A percentile compares a stretch with the other conserved stretches of the same genome.
phyloP scores from a whole-genome alignment of 441 rosid species.

The Populus hybrid region DNA sequence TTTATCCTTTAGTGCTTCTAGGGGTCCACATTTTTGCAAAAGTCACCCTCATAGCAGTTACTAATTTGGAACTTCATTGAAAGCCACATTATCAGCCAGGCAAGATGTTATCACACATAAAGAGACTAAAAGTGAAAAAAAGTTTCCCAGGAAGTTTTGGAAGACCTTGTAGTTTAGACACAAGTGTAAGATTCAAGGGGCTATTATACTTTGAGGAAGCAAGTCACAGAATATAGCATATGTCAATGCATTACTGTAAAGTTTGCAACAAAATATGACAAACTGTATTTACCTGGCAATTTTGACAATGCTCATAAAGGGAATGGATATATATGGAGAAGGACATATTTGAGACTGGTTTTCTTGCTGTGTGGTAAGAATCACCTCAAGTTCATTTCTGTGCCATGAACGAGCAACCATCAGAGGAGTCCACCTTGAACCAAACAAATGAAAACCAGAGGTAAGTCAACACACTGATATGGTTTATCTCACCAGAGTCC shows the following conservation, averaged over 20 bases:
- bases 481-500: slow-evolving; percentile 2
- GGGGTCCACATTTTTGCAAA: neutral
- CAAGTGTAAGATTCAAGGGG: neutral
- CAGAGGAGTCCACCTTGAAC: slow-evolving; percentile 74
- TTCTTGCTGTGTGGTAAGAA: slow-evolving; percentile 48
- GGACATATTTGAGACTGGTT: slow-evolving; percentile 39
- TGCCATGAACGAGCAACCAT: slow-evolving; percentile 97
- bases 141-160: neutral
- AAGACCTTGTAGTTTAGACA: neutral
- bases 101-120: neutral
- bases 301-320: slow-evolving; percentile 87
- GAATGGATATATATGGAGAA: slow-evolving; percentile 78
- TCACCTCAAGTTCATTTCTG: slow-evolving; percentile 75
- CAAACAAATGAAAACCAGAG: slow-evolving; percentile 14
- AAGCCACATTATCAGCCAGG: neutral
- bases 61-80: neutral
- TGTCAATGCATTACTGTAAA: neutral
- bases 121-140: neutral
- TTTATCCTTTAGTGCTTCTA: neutral
- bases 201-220: neutral
- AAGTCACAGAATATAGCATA: neutral
- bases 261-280: neutral
- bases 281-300: slow-evolving; percentile 68
- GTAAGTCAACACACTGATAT: slow-evolving; percentile 3
- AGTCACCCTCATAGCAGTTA: neutral